Evolutionary conservation across 2,329 filamentous ascomycete genomes (phyloP), one percentile per base, ranked within the genome.

Genomic region (Juglanconis sp.): DNA sequence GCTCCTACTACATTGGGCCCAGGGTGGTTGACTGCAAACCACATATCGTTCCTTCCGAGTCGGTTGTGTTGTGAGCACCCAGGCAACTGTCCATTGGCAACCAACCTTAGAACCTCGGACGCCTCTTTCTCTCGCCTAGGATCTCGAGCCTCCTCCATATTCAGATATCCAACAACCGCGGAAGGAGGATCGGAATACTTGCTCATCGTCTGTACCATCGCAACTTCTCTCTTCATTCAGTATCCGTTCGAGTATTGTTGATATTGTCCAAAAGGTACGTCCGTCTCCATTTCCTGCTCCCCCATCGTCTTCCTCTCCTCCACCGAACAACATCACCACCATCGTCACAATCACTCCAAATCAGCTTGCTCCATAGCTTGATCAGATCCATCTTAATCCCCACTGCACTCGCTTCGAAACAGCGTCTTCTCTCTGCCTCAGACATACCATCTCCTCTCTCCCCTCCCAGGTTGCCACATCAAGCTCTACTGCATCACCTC

Each of bases 351-450:
- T 76, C 76, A 77, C 77, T 79, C 77, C 72, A 24, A 71, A 71
- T 70, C 68, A 80, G 80, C 77, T 84, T 84, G 82, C 80, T 82
- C 74, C 77, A 79, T 83, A 84, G 79, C 80, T 82, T 74, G 78
- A 78, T 79, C 80, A 79, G 35, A 82, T 83, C 78, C 80, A 81
- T 79, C 77, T 81, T 79, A 80, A 76, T 76, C 70, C 72, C 73
- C 61, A 63, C 61, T 62, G 64, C 77, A 71, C 78, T 83, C 79
- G 77, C 80, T 84, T 81, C 77, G 78, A 78, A 71, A 75, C 76
- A 76, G 72, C 73, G 73, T 75, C 77, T 78, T 62, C 49, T 59
- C 36, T 61, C 56, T 55, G 60, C 47, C 53, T 50, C 54, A 47
- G 50, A 57, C 60, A 63, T 57, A 53, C 61, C 49, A 60, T 53